Evolutionary conservation across 495 filamentous ascomycete species (phyloP).

Genomic region (Hyaloscypha finlandica): DNA sequence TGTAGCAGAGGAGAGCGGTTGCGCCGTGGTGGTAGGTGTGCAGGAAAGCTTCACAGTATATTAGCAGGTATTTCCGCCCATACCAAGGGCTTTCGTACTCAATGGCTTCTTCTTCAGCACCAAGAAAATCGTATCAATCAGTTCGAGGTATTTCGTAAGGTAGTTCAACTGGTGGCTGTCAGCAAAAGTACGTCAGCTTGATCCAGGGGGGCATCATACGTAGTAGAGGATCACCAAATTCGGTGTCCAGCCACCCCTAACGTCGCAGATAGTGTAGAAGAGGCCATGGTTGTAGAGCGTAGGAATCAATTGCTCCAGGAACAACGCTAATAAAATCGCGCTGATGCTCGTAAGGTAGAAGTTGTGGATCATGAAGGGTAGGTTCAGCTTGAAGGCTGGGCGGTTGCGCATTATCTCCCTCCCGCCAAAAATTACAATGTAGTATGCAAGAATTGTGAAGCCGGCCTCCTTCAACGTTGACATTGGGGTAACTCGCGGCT

Average conservation of each 20-base stretch:
- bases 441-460: conserved; percentile 68
- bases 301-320: conserved; percentile 72
- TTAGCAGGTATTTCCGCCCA: conserved; percentile 29
- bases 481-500: conserved; percentile 67
- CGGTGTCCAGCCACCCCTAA: conserved; percentile 76
- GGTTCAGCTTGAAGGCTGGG: conserved; percentile 65
- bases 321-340: conserved; percentile 64
- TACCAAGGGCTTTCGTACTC: conserved; percentile 49
- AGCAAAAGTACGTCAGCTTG: conserved; percentile 9
- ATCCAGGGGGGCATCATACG: conserved; percentile 49
- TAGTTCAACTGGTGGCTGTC: conserved; percentile 66
- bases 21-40: conserved; percentile 87
- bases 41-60: conserved; percentile 63
- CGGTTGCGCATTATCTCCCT: conserved; percentile 72
- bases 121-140: conserved; percentile 79
- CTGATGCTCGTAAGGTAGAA: conserved; percentile 75
- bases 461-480: conserved; percentile 67
- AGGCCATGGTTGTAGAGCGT: conserved; percentile 66
- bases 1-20: conserved; percentile 83
- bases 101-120: conserved; percentile 87
- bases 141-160: conserved; percentile 80
- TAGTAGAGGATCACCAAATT: conserved; percentile 78
- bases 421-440: conserved; percentile 74
- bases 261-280: conserved; percentile 71
- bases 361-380: conserved; percentile 79